Conservation (phyloP, 2,329 filamentous ascomycete species). For the Aspergillus persii region DNA sequence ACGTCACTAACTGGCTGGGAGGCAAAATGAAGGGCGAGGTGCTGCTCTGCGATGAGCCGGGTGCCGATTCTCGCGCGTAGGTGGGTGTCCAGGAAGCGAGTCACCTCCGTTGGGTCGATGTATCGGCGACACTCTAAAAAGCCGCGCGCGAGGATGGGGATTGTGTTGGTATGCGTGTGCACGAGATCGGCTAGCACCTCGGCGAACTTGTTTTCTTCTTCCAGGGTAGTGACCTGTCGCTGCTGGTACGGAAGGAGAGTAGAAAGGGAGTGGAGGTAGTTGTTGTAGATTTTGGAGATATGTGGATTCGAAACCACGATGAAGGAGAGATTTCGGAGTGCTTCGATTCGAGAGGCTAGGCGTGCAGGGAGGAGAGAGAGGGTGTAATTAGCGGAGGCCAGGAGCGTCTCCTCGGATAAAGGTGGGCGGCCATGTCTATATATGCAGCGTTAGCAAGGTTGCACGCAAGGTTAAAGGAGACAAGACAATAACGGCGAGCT, state of each 20-base stretch:
- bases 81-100: constrained; percentile 87
- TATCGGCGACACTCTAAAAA: constrained; percentile 94
- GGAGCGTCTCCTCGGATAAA: constrained; percentile 73
- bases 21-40: constrained; percentile 81
- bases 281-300: constrained; percentile 90
- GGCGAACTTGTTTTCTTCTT: constrained; percentile 89
- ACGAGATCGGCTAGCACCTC: constrained; percentile 94
- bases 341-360: constrained; percentile 89
- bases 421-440: constrained; percentile 74
- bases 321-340: constrained; percentile 87
- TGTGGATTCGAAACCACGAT: constrained; percentile 98
- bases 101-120: constrained; percentile 79
- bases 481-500: constrained; percentile 16
- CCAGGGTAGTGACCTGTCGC: constrained; percentile 68
- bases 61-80: constrained; percentile 92
- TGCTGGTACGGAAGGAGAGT: constrained; percentile 83
- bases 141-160: constrained; percentile 84
- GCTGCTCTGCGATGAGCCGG: constrained; percentile 89
- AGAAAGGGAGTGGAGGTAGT: constrained; percentile 90
- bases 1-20: constrained; percentile 67
- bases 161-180: constrained; percentile 89
- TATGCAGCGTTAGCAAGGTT: not conserved
- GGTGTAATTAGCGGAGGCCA: constrained; percentile 93
- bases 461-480: not conserved
- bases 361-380: constrained; percentile 87